Conservation (phyloP, 2,329 filamentous ascomycete species). For the Thielaviopsis punctulata region DNA sequence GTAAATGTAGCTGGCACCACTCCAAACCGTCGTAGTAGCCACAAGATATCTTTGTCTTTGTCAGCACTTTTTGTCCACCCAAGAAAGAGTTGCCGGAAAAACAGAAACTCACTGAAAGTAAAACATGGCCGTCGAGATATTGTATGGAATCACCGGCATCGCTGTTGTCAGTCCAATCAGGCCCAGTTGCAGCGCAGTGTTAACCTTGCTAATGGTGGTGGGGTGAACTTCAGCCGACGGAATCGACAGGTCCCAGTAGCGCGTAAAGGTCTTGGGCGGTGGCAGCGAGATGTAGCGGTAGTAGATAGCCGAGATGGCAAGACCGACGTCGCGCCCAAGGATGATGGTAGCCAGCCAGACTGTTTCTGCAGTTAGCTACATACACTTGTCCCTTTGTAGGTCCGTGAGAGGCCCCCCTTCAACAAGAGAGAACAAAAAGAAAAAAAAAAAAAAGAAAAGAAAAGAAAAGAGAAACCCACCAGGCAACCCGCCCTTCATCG, state of each 20-base stretch:
- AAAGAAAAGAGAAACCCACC: conserved; percentile 31
- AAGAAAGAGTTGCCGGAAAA: not conserved
- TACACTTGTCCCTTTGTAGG: too few relatives aligned
- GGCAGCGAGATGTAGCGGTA: conserved; percentile 92
- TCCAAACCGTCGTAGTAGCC: conserved; percentile 81
- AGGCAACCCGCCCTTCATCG: conserved; percentile 66
- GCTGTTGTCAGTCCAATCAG: conserved; percentile 74
- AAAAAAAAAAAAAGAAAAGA: conserved; percentile 4
- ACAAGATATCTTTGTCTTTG: conserved; percentile 50
- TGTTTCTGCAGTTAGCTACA: too few relatives aligned
- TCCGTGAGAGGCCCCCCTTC: too few relatives aligned
- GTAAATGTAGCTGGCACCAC: conserved; percentile 79
- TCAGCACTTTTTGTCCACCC: not conserved
- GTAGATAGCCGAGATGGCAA: conserved; percentile 78
- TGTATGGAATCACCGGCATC: conserved; percentile 52
- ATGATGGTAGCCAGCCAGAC: conserved; percentile 84
- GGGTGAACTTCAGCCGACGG: conserved; percentile 73
- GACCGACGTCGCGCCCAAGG: conserved; percentile 67
- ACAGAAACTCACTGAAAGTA: conserved; percentile 41
- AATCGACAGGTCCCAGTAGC: conserved; percentile 96
- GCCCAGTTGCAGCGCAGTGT: conserved; percentile 79
- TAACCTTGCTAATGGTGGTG: conserved; percentile 75
- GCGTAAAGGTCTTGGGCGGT: conserved; percentile 73
- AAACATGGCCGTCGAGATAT: conserved; percentile 37
- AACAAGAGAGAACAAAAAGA: too few relatives aligned